Percentiles rank a stretch among this genome's conserved stretches.
phyloP scores from a whole-genome alignment of 345 rosid species.

The Erucastrum elatum region DNA sequence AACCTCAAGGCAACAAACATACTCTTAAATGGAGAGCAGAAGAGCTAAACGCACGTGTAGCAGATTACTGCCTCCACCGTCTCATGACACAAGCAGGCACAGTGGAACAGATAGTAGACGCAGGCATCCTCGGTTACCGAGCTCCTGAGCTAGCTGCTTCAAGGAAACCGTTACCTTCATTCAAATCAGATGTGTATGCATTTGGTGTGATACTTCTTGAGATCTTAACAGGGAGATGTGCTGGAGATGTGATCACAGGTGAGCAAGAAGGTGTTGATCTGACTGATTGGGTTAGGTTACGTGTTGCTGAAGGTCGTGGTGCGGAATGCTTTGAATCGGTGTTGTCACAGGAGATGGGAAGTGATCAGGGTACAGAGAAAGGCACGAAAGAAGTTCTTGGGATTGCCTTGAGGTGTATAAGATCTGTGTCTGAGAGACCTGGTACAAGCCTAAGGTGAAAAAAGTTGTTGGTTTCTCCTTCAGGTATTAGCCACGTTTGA shows the following conservation, averaged over 20 bases:
- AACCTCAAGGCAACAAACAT: slow-evolving; percentile 88
- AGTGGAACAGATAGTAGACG: slow-evolving; percentile 86
- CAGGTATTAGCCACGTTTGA: too few species aligned
- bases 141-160: slow-evolving; percentile 93
- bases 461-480: too few species aligned
- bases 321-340: slow-evolving; percentile 69
- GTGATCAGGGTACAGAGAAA: slow-evolving; percentile 62
- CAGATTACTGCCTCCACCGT: slow-evolving; percentile 94
- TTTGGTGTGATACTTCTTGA: slow-evolving; percentile 84
- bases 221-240: slow-evolving; percentile 84
- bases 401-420: slow-evolving; percentile 71
- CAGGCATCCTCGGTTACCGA: slow-evolving; percentile 88
- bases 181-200: slow-evolving; percentile 94
- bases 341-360: slow-evolving; percentile 50
- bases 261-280: slow-evolving; percentile 76
- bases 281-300: slow-evolving; percentile 79
- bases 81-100: slow-evolving; percentile 97
- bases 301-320: slow-evolving; percentile 61
- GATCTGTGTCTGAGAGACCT: slow-evolving; percentile 84
- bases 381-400: slow-evolving; percentile 92
- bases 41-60: slow-evolving; percentile 92
- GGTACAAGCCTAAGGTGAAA: slow-evolving; percentile 41
- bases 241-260: slow-evolving; percentile 87
- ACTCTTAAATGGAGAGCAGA: slow-evolving; percentile 63
- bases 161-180: slow-evolving; percentile 87